Evolutionary conservation across 306 rosid genomes (phyloP), one percentile per base, ranked within the genome.

Genomic region (Prinsepia uniflora): DNA sequence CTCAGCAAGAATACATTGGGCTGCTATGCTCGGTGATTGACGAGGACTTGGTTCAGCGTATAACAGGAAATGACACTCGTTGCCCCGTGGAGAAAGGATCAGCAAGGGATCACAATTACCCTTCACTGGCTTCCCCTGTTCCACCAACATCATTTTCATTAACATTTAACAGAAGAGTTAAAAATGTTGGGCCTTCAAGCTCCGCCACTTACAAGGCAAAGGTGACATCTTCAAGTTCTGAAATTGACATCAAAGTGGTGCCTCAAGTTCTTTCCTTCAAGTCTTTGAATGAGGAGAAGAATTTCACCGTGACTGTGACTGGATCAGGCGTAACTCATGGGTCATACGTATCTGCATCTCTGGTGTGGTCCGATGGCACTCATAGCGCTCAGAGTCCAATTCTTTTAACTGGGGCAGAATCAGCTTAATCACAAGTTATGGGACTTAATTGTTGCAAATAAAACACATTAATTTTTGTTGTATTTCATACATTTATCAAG

Each of bases 331-430:
- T 72, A 8, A 15, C 15, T 4, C 0, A 19, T 0, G 59, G 10
- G 13, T 20, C 36, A 2, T 4, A 18, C 0, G 1, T 58, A 14
- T 63, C 76, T 4, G 43, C 71, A 0, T 57, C 67, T 0, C 47
- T 82, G 42, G 36, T 63, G 6, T 79, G 81, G 83, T 63, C 67
- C 5, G 74, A 75, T 58, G 68, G 59, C 10, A 56, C 42, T 20
- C 79, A 72, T 19, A 68, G 5, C 0, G 59, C 68, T 52, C 68
- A 53, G 10, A 82, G 76, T 43, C 78, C 79, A 40, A 39, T 82
- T 48, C 39, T 60, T 9, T 44, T 67, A 18, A 5, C 6, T 20
- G 34, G 44, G 12, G 30, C 4, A 30, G 36, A 1, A 12, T 1
- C 3, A 14, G 45, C 65, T 36, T 61, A 9, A 40, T 61, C 22